Base-by-base conservation (phyloP, 352 stramenopile species). In the Thalassiosira exigua region DNA sequence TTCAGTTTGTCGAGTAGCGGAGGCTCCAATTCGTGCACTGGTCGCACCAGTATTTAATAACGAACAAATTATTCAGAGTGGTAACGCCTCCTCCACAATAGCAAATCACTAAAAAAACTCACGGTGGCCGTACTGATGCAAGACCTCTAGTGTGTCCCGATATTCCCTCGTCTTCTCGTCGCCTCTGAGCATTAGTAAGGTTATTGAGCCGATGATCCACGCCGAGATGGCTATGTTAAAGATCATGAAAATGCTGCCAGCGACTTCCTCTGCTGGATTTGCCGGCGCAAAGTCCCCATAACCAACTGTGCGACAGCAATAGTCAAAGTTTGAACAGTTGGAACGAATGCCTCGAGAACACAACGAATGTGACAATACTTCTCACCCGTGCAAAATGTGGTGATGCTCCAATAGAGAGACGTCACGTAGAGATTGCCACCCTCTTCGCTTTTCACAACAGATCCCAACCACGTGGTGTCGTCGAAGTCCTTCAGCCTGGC, bases 161-260 rank as follows among this genome's bases (percentile, higher is more conserved):
- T 87, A 90, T 30, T 82, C 57, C 29, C 84, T 70, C 48, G 84
- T 89, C 51, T 78, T 84, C 65, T 89, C 75, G 52, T 88, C 84
- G 36, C 67, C 57, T 46, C 84, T 90, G 3, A 90, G 56, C 26
- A 90, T 81, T 5, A 90, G 52, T 12, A 90, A 79, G 12, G 84
- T 90, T 19, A 90, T 86, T 19, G 67, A 83, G 67, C 84, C 84
- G 57, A 90, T 90, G 52, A 90, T 90, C 84, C 84, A 90, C 4
- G 84, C 68, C 24, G 53, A 41, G 42, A 88, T 68, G 3, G 84
- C 71, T 9, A 89, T 77, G 69, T 86, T 88, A 2, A 85, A 21
- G 2, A 90, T 12, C 78, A 90, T 90, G 56, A 80, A 90, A 5
- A 86, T 22, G 33, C 57, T 83, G 19, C 77, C 69, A 69, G 57